A percentile compares a stretch with the other conserved stretches of the same genome.
These are phyloP conservation scores for Macrolepiota dolichaula DNA, from an alignment of 768 basidiomycete genomes.

Conservation along the genomic window DNA sequence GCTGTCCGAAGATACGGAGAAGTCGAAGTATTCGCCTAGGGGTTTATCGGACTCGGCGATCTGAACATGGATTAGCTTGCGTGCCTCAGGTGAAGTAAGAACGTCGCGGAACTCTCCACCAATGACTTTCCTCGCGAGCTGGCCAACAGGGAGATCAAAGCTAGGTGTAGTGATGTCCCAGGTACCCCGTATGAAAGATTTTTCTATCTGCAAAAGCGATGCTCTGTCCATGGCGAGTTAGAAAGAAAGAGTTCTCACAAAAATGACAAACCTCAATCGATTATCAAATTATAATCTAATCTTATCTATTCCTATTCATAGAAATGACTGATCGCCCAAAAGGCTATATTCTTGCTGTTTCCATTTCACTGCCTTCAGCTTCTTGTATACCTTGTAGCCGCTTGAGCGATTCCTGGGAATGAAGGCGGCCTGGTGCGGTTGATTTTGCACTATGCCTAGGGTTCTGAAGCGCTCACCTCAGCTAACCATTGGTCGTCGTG, in stretches of 20 bases:
- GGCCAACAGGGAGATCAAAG: conserved; percentile 18
- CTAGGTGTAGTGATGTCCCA: conserved; percentile 29
- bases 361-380: background rate
- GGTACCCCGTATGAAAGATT: conserved; percentile 51
- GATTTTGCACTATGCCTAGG: background rate
- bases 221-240: conserved; percentile 10
- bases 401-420: background rate
- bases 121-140: conserved; percentile 53
- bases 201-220: conserved; percentile 40
- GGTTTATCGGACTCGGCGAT: conserved; percentile 26
- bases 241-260: background rate
- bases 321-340: background rate
- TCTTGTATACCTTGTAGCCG: background rate
- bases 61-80: conserved; percentile 32
- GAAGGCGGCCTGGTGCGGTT: background rate
- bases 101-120: conserved; percentile 57
- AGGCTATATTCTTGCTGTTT: background rate
- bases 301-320: background rate
- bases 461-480: background rate
- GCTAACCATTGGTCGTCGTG: background rate
- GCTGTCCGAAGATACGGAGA: conserved; percentile 16
- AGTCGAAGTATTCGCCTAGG: conserved; percentile 35
- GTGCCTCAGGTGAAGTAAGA: conserved; percentile 43
- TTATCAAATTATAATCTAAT: background rate
- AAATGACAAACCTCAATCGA: conserved; percentile 7